A percentile compares a stretch with the other conserved stretches of the same genome.
Evolutionary conservation across 495 filamentous ascomycete species (phyloP).

Genomic region (Penicillium desertorum): DNA sequence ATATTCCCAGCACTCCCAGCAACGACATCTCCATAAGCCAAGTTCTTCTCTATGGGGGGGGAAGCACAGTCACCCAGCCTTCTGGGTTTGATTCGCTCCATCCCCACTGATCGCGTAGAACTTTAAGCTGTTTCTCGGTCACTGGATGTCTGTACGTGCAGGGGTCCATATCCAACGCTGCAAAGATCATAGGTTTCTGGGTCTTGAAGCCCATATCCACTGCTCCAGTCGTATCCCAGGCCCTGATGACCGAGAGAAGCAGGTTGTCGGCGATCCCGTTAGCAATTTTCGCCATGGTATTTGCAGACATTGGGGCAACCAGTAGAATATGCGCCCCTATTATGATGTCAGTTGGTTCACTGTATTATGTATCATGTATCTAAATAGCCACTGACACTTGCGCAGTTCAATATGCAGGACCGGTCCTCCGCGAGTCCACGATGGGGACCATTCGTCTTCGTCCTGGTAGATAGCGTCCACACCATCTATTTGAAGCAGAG

Average conservation of each 20-base stretch:
- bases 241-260: conserved; percentile 70
- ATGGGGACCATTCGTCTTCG: conserved; percentile 73
- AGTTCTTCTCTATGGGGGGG: conserved; percentile 68
- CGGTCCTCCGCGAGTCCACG: conserved; percentile 59
- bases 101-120: conserved; percentile 73
- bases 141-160: conserved; percentile 87
- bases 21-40: conserved; percentile 82
- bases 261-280: conserved; percentile 67
- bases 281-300: conserved; percentile 76
- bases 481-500: conserved; percentile 50
- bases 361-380: neutral
- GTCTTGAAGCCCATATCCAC: conserved; percentile 46
- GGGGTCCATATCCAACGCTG: conserved; percentile 76
- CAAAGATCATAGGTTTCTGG: conserved; percentile 34
- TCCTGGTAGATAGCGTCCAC: conserved; percentile 76
- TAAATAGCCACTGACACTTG: conserved; percentile 24
- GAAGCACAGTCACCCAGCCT: conserved; percentile 76
- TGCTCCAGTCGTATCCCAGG: conserved; percentile 76
- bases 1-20: conserved; percentile 72
- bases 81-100: conserved; percentile 38
- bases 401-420: conserved; percentile 87
- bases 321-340: conserved; percentile 76
- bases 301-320: conserved; percentile 76
- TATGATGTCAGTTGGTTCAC: neutral
- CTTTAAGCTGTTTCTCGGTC: conserved; percentile 65